A percentile compares a stretch with the other conserved stretches of the same genome.
Evolutionary conservation across 2,329 filamentous ascomycete genomes (phyloP).

Genomic region (Tolypocladium ovalisporum): DNA sequence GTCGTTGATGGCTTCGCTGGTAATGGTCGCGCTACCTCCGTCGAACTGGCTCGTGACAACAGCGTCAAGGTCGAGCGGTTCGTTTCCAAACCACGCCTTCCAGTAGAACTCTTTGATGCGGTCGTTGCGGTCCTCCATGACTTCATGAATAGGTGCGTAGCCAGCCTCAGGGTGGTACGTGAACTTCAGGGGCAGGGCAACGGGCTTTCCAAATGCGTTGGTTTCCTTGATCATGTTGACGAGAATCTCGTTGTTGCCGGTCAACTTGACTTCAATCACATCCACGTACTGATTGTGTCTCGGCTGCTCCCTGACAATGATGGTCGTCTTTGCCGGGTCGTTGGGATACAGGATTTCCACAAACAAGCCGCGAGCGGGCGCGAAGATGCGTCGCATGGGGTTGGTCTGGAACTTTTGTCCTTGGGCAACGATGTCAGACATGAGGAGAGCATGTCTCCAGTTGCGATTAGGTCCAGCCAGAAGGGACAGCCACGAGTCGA

Average conservation of each 20-base stretch:
- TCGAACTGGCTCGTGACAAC: conserved; percentile 81
- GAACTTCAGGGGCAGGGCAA: conserved; percentile 79
- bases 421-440: conserved; percentile 86
- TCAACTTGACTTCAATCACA: conserved; percentile 75
- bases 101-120: conserved; percentile 99
- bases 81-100: conserved; percentile 90
- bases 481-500: conserved; percentile 78
- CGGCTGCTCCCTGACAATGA: conserved; percentile 78
- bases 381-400: conserved; percentile 84
- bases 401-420: conserved; percentile 97
- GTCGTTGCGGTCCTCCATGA: conserved; percentile 93
- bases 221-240: conserved; percentile 91
- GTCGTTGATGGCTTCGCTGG: conserved; percentile 87
- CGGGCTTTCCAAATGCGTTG: conserved; percentile 71
- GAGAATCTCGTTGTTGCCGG: conserved; percentile 65
- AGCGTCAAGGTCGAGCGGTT: conserved; percentile 71
- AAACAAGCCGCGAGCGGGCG: conserved; percentile 73
- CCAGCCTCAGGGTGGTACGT: conserved; percentile 90
- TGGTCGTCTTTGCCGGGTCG: conserved; percentile 71
- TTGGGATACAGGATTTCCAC: conserved; percentile 81
- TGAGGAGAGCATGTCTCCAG: conserved; percentile 92
- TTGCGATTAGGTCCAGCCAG: conserved; percentile 78
- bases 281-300: conserved; percentile 78
- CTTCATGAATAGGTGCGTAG: conserved; percentile 93
- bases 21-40: conserved; percentile 78